Evolutionary conservation across 2,329 filamentous ascomycete genomes (phyloP).

Genomic region (Botryosphaeria dothidea): DNA sequence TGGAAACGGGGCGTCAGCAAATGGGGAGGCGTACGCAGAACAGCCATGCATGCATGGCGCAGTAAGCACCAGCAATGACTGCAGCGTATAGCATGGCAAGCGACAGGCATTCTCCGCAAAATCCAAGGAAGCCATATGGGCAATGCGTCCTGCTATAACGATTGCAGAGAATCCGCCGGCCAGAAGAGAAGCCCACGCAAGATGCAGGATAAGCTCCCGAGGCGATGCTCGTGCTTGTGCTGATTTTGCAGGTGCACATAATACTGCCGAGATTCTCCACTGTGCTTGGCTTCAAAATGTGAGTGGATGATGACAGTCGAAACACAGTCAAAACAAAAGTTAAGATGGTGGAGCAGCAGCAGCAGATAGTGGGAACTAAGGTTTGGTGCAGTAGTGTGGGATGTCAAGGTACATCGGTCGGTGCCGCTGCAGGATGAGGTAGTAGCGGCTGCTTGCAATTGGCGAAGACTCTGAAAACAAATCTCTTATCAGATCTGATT

Average conservation of each 20-base stretch:
- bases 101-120: conserved; percentile 6
- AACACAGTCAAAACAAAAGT: neutral
- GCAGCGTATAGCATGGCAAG: neutral
- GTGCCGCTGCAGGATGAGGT: neutral
- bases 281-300: neutral
- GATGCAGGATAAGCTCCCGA: conserved; percentile 7
- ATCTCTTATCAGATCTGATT: neutral
- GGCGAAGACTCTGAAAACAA: neutral
- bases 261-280: neutral
- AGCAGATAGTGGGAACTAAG: neutral
- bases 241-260: neutral
- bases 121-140: neutral
- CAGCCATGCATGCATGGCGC: conserved; percentile 6
- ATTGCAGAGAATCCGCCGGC: neutral
- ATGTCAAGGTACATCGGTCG: neutral
- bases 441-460: neutral
- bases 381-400: neutral
- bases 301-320: neutral
- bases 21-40: neutral
- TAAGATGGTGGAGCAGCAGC: neutral
- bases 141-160: neutral
- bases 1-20: neutral
- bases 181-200: neutral
- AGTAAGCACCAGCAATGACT: neutral
- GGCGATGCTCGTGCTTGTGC: conserved; percentile 1